Conservation (phyloP, 441 rosid genomes). For the Syzygium malaccense region DNA sequence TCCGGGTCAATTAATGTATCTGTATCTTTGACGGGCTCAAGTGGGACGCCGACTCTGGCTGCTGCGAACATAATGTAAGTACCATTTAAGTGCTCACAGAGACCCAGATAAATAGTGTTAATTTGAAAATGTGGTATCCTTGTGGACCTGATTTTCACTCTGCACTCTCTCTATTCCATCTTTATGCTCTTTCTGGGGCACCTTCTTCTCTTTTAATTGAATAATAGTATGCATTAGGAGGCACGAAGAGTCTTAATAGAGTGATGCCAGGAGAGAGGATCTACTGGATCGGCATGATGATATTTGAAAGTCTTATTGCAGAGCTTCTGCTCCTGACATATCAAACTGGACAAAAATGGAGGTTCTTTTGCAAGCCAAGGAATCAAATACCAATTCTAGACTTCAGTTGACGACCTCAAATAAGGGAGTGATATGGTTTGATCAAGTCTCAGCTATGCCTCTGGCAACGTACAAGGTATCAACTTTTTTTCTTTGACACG, state of each 20-base stretch:
- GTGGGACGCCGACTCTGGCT: constrained; percentile 48
- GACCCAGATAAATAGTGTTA: background rate
- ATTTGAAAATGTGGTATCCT: background rate
- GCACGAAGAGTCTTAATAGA: background rate
- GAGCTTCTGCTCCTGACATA: constrained; percentile 70
- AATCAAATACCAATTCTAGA: constrained; percentile 53
- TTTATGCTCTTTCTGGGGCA: constrained; percentile 1
- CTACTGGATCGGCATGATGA: background rate
- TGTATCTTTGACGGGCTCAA: constrained; percentile 54
- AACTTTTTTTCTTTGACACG: background rate
- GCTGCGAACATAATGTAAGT: constrained; percentile 51
- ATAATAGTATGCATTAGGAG: background rate
- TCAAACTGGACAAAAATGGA: constrained; percentile 76
- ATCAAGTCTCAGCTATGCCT: constrained; percentile 90
- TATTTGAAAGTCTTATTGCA: constrained; percentile 13
- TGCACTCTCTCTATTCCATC: background rate
- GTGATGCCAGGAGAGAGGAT: background rate
- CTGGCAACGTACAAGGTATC: constrained; percentile 68
- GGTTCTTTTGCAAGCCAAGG: constrained; percentile 53
- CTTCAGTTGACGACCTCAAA: constrained; percentile 58
- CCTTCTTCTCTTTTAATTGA: background rate
- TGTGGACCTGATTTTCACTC: background rate
- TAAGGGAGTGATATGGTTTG: constrained; percentile 78
- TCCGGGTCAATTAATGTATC: constrained; percentile 46
- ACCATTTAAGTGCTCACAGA: background rate